phyloP scores from a whole-genome alignment of 306 rosid species.

The Ceratonia siliqua region DNA sequence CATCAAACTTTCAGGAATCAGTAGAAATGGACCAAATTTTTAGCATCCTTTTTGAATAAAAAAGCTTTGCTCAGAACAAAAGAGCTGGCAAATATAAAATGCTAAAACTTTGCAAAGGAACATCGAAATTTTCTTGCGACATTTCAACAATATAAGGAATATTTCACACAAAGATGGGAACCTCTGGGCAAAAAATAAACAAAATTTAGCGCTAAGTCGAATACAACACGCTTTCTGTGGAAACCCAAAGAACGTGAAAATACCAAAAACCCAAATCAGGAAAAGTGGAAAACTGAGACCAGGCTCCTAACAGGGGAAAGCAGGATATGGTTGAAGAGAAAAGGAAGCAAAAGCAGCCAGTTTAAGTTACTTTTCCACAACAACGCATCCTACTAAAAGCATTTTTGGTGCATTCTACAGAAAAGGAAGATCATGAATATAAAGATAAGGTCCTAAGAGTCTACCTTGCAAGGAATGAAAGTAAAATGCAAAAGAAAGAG shows the following conservation, averaged over 20 bases:
- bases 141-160: background rate
- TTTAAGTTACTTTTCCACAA: background rate
- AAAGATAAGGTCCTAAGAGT: constrained; percentile 17
- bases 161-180: constrained; percentile 7
- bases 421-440: constrained; percentile 27
- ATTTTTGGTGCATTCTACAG: constrained; percentile 1
- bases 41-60: background rate
- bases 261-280: background rate
- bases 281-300: background rate
- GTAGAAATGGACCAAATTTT: constrained; percentile 10
- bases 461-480: constrained; percentile 11
- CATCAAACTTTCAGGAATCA: background rate
- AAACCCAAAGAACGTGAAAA: background rate
- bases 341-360: constrained; percentile 12
- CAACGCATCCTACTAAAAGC: background rate
- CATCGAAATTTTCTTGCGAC: constrained; percentile 9
- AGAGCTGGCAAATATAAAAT: background rate
- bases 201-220: background rate
- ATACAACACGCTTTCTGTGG: background rate
- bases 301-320: constrained; percentile 1
- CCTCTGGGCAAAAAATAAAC: background rate
- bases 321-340: background rate
- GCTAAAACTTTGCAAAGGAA: background rate
- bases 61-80: background rate
- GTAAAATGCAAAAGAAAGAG: background rate